Percentiles rank a stretch among this genome's conserved stretches.
Conservation (phyloP, 2,329 filamentous ascomycete genomes). For the Phoma sp. region DNA sequence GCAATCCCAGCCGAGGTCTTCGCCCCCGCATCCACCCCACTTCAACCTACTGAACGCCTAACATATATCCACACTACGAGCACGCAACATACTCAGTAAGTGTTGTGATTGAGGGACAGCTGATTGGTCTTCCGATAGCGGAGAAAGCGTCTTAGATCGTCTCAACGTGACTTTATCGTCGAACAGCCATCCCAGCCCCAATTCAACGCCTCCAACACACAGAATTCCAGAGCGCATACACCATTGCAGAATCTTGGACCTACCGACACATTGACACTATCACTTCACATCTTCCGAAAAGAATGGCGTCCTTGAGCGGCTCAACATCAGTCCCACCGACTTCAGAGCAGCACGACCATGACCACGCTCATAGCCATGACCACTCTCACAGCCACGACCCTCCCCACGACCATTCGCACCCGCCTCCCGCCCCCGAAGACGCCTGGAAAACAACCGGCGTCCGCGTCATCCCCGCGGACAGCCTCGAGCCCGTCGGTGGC, state of each 20-base stretch:
- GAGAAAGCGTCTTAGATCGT: neutral
- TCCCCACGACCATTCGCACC: neutral
- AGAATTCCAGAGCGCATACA: neutral
- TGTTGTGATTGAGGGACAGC: slow-evolving; percentile 4
- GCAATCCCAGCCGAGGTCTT: slow-evolving; percentile 9
- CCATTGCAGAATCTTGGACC: neutral
- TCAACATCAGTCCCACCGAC: slow-evolving; percentile 12
- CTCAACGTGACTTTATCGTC: neutral
- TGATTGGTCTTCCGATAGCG: neutral
- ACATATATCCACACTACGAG: slow-evolving; percentile 8
- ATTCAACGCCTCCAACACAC: neutral
- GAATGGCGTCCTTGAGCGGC: slow-evolving; percentile 10
- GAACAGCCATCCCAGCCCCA: neutral
- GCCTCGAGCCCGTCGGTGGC: neutral
- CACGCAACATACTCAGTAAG: slow-evolving; percentile 6
- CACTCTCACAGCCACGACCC: neutral
- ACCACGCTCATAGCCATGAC: neutral
- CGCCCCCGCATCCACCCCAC: slow-evolving; percentile 17
- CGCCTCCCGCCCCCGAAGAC: slow-evolving; percentile 1
- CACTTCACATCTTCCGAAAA: neutral
- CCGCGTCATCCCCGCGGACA: slow-evolving; percentile 10
- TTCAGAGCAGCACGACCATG: slow-evolving; percentile 1
- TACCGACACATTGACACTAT: neutral
- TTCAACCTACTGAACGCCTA: slow-evolving; percentile 6
- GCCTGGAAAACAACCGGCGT: slow-evolving; percentile 17